These are phyloP conservation scores for Gossypium thurberi DNA, from an alignment of 345 rosid species.

Conservation along the genomic window DNA sequence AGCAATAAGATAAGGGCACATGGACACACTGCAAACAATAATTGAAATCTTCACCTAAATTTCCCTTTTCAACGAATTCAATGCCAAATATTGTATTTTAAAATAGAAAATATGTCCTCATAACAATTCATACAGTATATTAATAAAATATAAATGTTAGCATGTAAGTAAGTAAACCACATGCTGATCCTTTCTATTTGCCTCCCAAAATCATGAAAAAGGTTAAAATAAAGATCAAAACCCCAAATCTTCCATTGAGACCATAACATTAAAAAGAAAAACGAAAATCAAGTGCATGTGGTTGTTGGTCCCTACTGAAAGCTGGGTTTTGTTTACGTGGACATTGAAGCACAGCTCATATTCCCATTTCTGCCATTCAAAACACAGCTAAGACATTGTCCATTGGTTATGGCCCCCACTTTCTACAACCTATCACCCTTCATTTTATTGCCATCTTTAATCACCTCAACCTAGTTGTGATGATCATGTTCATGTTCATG, in stretches of 20 bases:
- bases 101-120: neutral
- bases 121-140: no score
- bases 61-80: neutral
- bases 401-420: neutral
- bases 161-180: no score
- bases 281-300: slow-evolving; percentile 6
- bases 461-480: no score
- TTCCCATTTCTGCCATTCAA: neutral
- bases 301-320: slow-evolving; percentile 12
- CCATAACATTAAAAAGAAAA: neutral
- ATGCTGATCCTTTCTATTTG: no score
- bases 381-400: slow-evolving; percentile 8
- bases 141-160: no score
- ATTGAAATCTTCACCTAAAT: neutral
- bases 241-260: neutral
- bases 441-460: neutral
- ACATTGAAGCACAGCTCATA: slow-evolving; percentile 7
- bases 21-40: slow-evolving; percentile 1
- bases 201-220: neutral
- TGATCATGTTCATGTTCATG: neutral
- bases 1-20: neutral
- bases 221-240: neutral
- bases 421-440: neutral
- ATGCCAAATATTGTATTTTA: neutral
- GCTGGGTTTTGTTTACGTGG: slow-evolving; percentile 9